These are phyloP conservation scores for Psilocybe mexicana DNA, from an alignment of 1,284 basidiomycete genomes.

Conservation along the genomic window DNA sequence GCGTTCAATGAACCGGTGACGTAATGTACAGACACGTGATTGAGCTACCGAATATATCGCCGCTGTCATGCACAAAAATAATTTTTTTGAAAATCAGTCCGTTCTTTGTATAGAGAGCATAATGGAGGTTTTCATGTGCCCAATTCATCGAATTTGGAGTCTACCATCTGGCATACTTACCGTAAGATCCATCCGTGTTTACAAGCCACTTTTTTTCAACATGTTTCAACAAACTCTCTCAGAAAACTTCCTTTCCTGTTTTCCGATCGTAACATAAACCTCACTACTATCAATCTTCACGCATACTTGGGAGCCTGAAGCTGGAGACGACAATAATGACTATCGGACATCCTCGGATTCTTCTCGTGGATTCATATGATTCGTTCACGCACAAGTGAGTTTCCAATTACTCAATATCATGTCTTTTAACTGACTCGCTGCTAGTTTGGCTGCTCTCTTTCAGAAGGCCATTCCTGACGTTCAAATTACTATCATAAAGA, in stretches of 20 bases:
- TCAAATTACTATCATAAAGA: conserved; percentile 69
- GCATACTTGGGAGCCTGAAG: no score
- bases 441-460: conserved; percentile 66
- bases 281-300: no score
- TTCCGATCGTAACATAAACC: conserved; percentile 9
- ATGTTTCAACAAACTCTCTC: neutral
- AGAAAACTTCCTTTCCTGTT: conserved; percentile 7
- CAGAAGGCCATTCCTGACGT: conserved; percentile 58
- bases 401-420: neutral
- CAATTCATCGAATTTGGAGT: no score
- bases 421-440: neutral
- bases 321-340: conserved; percentile 26
- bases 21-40: no score
- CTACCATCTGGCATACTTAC: no score
- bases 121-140: neutral
- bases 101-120: neutral
- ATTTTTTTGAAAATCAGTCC: neutral
- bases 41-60: no score
- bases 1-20: no score
- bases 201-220: neutral
- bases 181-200: conserved; percentile 2
- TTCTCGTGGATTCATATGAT: conserved; percentile 83
- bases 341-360: conserved; percentile 43
- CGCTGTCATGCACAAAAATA: no score
- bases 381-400: conserved; percentile 84